Evolutionary conservation across 805 yeast species (phyloP).

Genomic region (Kodamaea laetipori): DNA sequence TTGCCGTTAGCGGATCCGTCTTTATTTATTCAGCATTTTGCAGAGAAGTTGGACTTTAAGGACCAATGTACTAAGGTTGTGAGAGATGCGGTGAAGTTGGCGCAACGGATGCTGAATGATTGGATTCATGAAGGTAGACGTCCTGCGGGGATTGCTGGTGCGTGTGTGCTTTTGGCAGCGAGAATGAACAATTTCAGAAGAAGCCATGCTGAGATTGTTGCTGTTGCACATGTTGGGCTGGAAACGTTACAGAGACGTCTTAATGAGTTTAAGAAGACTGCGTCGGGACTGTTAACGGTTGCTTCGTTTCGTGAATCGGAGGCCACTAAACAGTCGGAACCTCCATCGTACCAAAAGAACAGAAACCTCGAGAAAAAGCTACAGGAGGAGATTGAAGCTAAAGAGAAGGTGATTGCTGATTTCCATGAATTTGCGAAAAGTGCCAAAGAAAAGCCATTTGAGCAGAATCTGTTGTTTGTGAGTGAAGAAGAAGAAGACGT

Average conservation of each 20-base stretch:
- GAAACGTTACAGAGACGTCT: conserved; percentile 89
- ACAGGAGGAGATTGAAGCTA: conserved; percentile 30
- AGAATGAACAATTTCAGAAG: conserved; percentile 95
- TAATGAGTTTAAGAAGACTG: conserved; percentile 80
- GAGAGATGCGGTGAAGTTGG: conserved; percentile 82
- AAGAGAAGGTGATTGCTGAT: conserved; percentile 10
- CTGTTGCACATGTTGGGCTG: conserved; percentile 93
- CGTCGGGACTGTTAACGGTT: conserved; percentile 72
- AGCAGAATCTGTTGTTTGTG: conserved; percentile 1
- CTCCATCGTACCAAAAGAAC: conserved; percentile 79
- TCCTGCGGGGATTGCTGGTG: conserved; percentile 99
- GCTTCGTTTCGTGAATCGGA: conserved; percentile 64
- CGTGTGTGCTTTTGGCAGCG: conserved; percentile 88
- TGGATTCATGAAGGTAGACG: conserved; percentile 97
- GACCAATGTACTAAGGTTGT: conserved; percentile 71
- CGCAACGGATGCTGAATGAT: conserved; percentile 88
- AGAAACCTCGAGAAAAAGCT: conserved; percentile 51
- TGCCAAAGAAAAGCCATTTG: neutral
- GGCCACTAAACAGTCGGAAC: conserved; percentile 54
- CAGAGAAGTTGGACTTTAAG: conserved; percentile 83
- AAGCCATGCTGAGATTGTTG: conserved; percentile 90
- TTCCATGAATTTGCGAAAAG: neutral
- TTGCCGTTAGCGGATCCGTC: conserved; percentile 94
- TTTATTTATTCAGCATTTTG: conserved; percentile 89
- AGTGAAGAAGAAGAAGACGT: conserved; percentile 13